Conservation (phyloP, 176 grass and related monocot species). For the Zoysia pacifica region DNA sequence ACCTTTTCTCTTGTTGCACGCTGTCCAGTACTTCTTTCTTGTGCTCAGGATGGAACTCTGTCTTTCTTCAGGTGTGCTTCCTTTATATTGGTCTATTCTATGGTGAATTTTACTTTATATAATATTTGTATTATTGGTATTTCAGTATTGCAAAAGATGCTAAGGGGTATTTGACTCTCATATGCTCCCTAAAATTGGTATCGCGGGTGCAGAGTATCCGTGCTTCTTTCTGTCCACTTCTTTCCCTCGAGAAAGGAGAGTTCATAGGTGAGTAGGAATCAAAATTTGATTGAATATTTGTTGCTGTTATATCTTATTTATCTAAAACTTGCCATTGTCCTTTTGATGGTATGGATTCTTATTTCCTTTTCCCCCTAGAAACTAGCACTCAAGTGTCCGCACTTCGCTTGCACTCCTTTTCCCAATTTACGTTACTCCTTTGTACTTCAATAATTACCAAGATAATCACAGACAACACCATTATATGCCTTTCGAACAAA, state of each 20-base stretch:
- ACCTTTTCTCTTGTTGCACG: slow-evolving; percentile 88
- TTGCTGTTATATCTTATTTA: slow-evolving; percentile 8
- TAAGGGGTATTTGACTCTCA: slow-evolving; percentile 78
- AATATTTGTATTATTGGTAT: slow-evolving; percentile 34
- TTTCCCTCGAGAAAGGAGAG: slow-evolving; percentile 99
- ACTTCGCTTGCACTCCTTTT: neutral
- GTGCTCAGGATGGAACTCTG: slow-evolving; percentile 88
- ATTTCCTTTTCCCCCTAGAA: neutral
- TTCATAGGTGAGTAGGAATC: slow-evolving; percentile 70
- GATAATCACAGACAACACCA: neutral
- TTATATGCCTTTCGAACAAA: slow-evolving; percentile 7
- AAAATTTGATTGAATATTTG: neutral
- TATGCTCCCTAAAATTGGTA: slow-evolving; percentile 85
- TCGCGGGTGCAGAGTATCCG: slow-evolving; percentile 57
- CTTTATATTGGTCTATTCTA: slow-evolving; percentile 23
- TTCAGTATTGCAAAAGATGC: slow-evolving; percentile 73
- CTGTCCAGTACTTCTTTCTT: slow-evolving; percentile 86
- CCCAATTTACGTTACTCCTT: neutral
- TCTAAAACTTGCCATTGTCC: slow-evolving; percentile 12
- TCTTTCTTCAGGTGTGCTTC: slow-evolving; percentile 87
- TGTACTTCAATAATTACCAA: slow-evolving; percentile 5
- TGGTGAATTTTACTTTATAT: slow-evolving; percentile 25
- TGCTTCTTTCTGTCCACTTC: slow-evolving; percentile 92
- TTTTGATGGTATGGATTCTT: neutral
- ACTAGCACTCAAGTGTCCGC: neutral